Evolutionary conservation across 768 basidiomycete species (phyloP).

Genomic region (Porpolomopsis calyptriformis): DNA sequence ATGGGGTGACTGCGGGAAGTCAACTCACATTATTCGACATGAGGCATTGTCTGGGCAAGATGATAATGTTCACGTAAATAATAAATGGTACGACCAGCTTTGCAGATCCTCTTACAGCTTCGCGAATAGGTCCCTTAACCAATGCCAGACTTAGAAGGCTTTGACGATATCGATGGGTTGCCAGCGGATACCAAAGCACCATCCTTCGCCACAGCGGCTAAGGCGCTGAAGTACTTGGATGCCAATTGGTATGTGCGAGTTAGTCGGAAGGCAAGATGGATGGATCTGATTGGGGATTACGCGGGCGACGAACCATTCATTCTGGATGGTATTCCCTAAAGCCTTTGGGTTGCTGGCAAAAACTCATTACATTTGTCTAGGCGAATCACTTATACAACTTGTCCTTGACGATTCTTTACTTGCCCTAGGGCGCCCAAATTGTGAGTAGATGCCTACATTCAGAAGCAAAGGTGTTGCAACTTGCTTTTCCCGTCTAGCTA

Average conservation of each 20-base stretch:
- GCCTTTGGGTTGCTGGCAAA: not conserved
- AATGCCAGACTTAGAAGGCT: too few relatives aligned
- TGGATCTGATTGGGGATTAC: slow-evolving; percentile 54
- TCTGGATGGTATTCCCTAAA: slow-evolving; percentile 40
- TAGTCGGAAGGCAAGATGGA: slow-evolving; percentile 31
- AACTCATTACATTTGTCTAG: slow-evolving; percentile 20
- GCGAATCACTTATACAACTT: slow-evolving; percentile 49
- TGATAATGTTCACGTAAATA: too few relatives aligned
- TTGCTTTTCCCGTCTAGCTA: not conserved
- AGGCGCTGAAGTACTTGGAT: not conserved
- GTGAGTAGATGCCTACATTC: slow-evolving; percentile 10
- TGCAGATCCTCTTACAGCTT: too few relatives aligned
- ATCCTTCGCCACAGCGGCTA: too few relatives aligned
- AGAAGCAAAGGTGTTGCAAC: not conserved
- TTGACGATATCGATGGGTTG: too few relatives aligned
- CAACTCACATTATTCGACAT: too few relatives aligned
- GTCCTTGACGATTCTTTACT: slow-evolving; percentile 54
- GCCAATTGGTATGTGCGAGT: not conserved
- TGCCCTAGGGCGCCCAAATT: slow-evolving; percentile 42
- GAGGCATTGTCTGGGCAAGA: too few relatives aligned
- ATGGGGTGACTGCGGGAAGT: too few relatives aligned
- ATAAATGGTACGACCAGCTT: too few relatives aligned
- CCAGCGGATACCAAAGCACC: too few relatives aligned
- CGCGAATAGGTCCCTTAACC: too few relatives aligned
- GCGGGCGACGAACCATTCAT: slow-evolving; percentile 57